Evolutionary conservation across 2,329 filamentous ascomycete species (phyloP).

Genomic region (Aspergillus neoniger): DNA sequence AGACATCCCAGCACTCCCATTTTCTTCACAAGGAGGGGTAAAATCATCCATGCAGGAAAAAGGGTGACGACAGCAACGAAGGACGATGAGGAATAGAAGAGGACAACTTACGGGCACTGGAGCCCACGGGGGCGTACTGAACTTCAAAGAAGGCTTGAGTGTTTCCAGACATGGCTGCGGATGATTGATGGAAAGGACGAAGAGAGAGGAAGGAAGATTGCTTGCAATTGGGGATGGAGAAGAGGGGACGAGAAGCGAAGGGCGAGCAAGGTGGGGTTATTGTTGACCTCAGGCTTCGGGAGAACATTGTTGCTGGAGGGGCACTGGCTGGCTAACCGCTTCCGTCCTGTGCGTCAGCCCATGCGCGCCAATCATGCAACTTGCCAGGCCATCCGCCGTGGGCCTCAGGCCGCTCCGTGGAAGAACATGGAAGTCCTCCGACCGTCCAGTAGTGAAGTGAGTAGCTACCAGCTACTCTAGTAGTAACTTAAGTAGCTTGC

Average conservation of each 20-base stretch:
- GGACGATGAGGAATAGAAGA: constrained; percentile 16
- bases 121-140: constrained; percentile 53
- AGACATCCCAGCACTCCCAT: background rate
- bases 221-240: constrained; percentile 36
- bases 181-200: constrained; percentile 63
- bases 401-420: constrained; percentile 16
- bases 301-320: constrained; percentile 46
- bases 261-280: constrained; percentile 49
- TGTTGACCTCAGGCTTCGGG: constrained; percentile 41
- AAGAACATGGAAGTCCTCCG: constrained; percentile 6
- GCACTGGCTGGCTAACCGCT: constrained; percentile 29
- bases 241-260: constrained; percentile 40
- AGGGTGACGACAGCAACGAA: constrained; percentile 1
- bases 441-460: too few species aligned
- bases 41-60: background rate
- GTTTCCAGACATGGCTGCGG: constrained; percentile 69
- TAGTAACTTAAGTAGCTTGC: background rate
- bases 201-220: constrained; percentile 36
- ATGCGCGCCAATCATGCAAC: constrained; percentile 21
- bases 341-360: constrained; percentile 19
- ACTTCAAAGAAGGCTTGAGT: constrained; percentile 74
- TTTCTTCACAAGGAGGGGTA: background rate
- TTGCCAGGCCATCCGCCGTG: background rate
- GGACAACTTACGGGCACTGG: constrained; percentile 31
- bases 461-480: background rate